These are phyloP conservation scores for Solanum chacoense DNA, from an alignment of 305 asterid species.

Conservation along the genomic window DNA sequence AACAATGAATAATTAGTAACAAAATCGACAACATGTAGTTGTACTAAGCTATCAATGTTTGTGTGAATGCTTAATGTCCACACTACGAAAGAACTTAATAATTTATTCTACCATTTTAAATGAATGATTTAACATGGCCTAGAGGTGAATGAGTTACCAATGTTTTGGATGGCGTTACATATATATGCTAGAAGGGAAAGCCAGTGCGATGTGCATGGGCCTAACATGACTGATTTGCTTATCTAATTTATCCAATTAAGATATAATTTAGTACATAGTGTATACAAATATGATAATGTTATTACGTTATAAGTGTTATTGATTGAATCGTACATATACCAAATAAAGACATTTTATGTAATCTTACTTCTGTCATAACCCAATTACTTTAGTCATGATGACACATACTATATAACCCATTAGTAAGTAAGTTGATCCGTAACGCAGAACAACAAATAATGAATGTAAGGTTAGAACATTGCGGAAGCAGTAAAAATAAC, in stretches of 20 bases:
- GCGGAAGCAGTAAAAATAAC: neutral
- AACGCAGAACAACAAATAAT: too few species aligned
- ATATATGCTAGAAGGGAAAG: neutral
- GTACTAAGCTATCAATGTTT: neutral
- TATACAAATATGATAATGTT: neutral
- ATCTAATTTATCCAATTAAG: neutral
- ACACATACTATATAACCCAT: neutral
- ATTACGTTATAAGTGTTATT: neutral
- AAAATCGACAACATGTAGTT: neutral
- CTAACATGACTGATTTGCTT: neutral
- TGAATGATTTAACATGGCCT: neutral
- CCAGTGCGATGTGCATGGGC: neutral
- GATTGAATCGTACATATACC: neutral
- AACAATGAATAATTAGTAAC: neutral
- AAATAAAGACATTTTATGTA: too few species aligned
- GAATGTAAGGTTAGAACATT: neutral
- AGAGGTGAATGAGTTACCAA: neutral
- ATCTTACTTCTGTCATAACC: neutral
- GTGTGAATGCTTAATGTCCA: neutral
- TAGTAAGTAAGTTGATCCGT: neutral
- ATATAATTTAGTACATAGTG: neutral
- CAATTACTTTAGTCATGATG: neutral
- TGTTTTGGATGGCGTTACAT: neutral
- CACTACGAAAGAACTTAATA: neutral
- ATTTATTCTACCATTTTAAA: neutral